Base-by-base conservation (phyloP, 2,329 filamentous ascomycete species). In the Fusarium pilosicola region DNA sequence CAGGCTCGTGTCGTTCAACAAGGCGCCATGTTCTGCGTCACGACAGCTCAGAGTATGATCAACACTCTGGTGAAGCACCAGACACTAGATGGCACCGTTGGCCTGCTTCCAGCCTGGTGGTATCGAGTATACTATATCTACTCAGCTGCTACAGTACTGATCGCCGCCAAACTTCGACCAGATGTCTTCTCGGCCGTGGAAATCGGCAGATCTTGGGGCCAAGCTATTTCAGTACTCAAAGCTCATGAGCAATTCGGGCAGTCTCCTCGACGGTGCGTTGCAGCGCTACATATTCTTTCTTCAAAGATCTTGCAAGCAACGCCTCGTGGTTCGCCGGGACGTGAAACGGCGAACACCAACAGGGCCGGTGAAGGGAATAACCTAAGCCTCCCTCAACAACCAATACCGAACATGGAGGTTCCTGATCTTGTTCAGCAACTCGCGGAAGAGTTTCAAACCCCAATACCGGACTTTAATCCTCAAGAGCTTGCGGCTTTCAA, bases 41-140 rank as follows among this genome's bases (percentile, higher is more conserved):
- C 77, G 0, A 81, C 77, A 1, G 80, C 82, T 1, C 80, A 82
- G 24, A 74, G 75, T 4, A 79, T 82, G 14, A 82, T 84, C 18
- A 62, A 77, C 0, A 71, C 76, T 2, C 74, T 83, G 2, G 72
- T 79, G 3, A 60, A 78, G 18, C 77, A 82, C 45, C 80, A 81
- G n/a, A 70, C 74, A 0, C 65, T 74, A 11, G 80, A 84, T 12
- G 78, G 75, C 10, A 81, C 79, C 0, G 75, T 83, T 3, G 81
- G 81, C 0, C 70, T 83, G 1, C 70, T 84, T 0, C 83, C 82
- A 5, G 81, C 82, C 0, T 84, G 82, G 82, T 83, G 82, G 82
- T 83, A 84, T 48, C 74, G 82, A 2, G 76, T 84, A 0, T 83
- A 81, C 62, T 83, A 83, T 22, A 70, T 83, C 22, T 83, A 82